Evolutionary conservation across 805 yeast genomes (phyloP).

Genomic region (Debaryomyces prosopidis): DNA sequence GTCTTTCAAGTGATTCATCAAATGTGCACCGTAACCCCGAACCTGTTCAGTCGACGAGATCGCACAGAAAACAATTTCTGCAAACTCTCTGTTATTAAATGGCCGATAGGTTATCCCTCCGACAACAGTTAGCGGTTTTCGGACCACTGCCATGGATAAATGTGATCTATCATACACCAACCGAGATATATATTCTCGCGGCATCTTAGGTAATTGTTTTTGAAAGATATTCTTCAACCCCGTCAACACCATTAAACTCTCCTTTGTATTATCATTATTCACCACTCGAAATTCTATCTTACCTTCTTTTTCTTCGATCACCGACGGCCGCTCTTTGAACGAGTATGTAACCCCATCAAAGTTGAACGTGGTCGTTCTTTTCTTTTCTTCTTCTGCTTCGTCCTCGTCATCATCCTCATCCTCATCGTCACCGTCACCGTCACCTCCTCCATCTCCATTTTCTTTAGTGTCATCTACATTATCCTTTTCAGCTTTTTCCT

Average conservation of each 20-base stretch:
- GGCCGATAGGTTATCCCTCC: conserved; percentile 98
- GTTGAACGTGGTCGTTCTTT: conserved; percentile 49
- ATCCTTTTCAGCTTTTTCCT: conserved; percentile 9
- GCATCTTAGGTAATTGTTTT: conserved; percentile 98
- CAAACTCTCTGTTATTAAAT: conserved; percentile 85
- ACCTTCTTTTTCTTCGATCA: conserved; percentile 89
- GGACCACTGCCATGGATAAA: conserved; percentile 91
- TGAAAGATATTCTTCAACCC: conserved; percentile 96
- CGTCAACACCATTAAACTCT: conserved; percentile 86
- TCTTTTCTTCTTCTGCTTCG: conserved; percentile 43
- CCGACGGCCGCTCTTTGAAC: conserved; percentile 91
- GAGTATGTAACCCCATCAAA: conserved; percentile 80
- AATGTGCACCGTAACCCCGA: conserved; percentile 96
- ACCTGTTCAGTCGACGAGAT: conserved; percentile 97
- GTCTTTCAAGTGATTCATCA: conserved; percentile 97
- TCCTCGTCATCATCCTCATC: conserved; percentile 47
- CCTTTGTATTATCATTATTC: conserved; percentile 87
- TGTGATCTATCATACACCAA: conserved; percentile 93
- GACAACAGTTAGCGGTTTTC: conserved; percentile 91
- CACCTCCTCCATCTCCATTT: conserved; percentile 27
- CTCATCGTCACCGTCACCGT: conserved; percentile 36
- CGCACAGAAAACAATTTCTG: conserved; percentile 98
- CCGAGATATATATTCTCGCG: conserved; percentile 92
- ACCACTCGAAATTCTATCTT: conserved; percentile 95
- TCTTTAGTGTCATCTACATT: conserved; percentile 16